These are phyloP conservation scores for Quercus glauca DNA, from an alignment of 306 rosid genomes.

Conservation along the genomic window DNA sequence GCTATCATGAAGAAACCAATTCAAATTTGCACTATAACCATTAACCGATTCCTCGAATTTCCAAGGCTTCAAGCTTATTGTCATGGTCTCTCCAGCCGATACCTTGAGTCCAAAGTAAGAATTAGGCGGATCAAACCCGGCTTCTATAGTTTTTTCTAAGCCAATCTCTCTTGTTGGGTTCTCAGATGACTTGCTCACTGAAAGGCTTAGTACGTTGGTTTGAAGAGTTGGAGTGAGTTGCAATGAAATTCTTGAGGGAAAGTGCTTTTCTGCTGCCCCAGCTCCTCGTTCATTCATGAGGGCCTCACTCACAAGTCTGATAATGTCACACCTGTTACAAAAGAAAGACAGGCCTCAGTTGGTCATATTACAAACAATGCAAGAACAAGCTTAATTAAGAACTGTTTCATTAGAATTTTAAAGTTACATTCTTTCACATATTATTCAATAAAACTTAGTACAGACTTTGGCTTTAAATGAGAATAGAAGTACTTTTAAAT, in stretches of 20 bases:
- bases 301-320: slow-evolving; percentile 59
- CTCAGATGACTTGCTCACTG: slow-evolving; percentile 83
- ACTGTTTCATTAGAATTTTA: too few species aligned
- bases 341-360: not conserved
- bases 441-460: too few species aligned
- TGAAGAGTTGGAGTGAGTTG: slow-evolving; percentile 77
- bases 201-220: slow-evolving; percentile 55
- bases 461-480: too few species aligned
- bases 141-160: slow-evolving; percentile 62
- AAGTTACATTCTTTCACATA: too few species aligned
- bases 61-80: slow-evolving; percentile 74
- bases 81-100: slow-evolving; percentile 62
- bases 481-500: too few species aligned
- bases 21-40: slow-evolving; percentile 74
- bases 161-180: slow-evolving; percentile 69
- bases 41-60: slow-evolving; percentile 76
- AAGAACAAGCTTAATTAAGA: not conserved
- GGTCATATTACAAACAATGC: not conserved
- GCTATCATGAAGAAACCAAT: slow-evolving; percentile 84
- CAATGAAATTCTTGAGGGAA: slow-evolving; percentile 74
- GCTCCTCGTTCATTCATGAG: slow-evolving; percentile 70
- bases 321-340: slow-evolving; percentile 57
- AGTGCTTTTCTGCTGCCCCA: slow-evolving; percentile 71
- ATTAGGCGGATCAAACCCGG: slow-evolving; percentile 59
- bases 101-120: slow-evolving; percentile 56